Conservation (phyloP, 78 protist genomes). For the Dictyostelium discoideum region dicty_2.7 NC_007088.5:3642001-3642500, state of each 20-base stretch:
- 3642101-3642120: background rate
- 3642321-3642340: background rate
- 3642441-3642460: background rate
- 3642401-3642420: background rate
- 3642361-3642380: background rate
- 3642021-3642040: slow-evolving; percentile 20
- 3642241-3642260: slow-evolving; percentile 20
- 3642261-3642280: slow-evolving; percentile 50
- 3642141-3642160: background rate
- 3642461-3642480: background rate
- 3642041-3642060: slow-evolving; percentile 18
- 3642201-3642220: slow-evolving; percentile 7
- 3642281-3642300: slow-evolving; percentile 7
- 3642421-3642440: background rate
- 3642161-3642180: slow-evolving; percentile 55
- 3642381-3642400: background rate
- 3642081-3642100: background rate
- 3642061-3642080: background rate
- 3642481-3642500: background rate
- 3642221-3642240: background rate
- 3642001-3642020: slow-evolving; percentile 14
- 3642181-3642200: background rate
- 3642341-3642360: background rate
- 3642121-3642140: background rate
- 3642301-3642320: slow-evolving; percentile 48